Conservation (phyloP, 2,329 filamentous ascomycete species). For the Fusarium buxicola region DNA sequence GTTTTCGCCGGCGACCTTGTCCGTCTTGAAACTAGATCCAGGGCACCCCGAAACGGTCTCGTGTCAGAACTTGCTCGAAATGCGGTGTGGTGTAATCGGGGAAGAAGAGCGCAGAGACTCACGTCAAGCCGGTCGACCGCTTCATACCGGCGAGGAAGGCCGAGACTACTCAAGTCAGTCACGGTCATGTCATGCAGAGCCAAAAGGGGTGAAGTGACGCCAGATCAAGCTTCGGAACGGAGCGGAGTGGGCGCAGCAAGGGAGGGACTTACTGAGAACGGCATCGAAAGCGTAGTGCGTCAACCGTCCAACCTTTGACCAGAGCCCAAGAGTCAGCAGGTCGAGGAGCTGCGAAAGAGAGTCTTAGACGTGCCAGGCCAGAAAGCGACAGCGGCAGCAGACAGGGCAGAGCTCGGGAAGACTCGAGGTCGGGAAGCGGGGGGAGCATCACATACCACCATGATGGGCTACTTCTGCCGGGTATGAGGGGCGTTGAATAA, state of each 20-base stretch:
- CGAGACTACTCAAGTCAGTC: slow-evolving; percentile 72
- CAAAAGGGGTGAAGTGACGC: background rate
- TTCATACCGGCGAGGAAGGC: slow-evolving; percentile 97
- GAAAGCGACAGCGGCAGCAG: slow-evolving; percentile 32
- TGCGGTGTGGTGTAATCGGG: slow-evolving; percentile 2
- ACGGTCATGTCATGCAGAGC: too few species aligned
- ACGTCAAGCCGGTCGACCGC: slow-evolving; percentile 97
- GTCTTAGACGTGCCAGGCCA: slow-evolving; percentile 51
- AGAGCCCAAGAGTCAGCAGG: slow-evolving; percentile 75
- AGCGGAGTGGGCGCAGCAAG: background rate
- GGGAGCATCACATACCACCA: slow-evolving; percentile 49
- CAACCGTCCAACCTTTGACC: slow-evolving; percentile 87
- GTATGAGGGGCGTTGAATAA: background rate
- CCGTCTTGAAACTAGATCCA: slow-evolving; percentile 86
- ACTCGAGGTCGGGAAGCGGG: slow-evolving; percentile 7
- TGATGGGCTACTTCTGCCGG: slow-evolving; percentile 37
- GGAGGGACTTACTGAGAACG: slow-evolving; percentile 77
- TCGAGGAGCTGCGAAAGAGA: slow-evolving; percentile 66
- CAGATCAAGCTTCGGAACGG: background rate
- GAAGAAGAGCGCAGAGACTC: slow-evolving; percentile 61
- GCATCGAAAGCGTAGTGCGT: slow-evolving; percentile 97
- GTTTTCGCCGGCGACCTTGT: slow-evolving; percentile 82
- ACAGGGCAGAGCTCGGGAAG: slow-evolving; percentile 36
- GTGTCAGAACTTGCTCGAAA: slow-evolving; percentile 38
- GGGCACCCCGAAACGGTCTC: slow-evolving; percentile 50